A percentile compares a stretch with the other conserved stretches of the same genome.
These are phyloP conservation scores for Ophiocordyceps unilateralis DNA, from an alignment of 2,329 filamentous ascomycete genomes.

Conservation along the genomic window DNA sequence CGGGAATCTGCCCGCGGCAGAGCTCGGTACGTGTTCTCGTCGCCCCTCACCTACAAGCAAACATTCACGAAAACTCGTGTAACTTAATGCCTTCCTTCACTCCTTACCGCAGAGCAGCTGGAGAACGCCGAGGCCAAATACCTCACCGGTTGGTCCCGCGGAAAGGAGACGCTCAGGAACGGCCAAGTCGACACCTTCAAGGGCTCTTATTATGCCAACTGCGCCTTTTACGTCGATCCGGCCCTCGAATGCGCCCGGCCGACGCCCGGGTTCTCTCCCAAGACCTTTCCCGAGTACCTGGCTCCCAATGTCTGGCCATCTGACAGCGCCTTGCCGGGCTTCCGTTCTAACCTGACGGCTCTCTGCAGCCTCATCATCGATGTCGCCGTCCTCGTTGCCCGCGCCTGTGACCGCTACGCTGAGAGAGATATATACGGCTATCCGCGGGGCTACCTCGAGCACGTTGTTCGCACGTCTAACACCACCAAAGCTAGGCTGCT, in stretches of 20 bases:
- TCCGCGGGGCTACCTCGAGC: constrained; percentile 62
- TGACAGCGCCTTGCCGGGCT: constrained; percentile 52
- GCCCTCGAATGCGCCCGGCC: constrained; percentile 44
- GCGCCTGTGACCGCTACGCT: constrained; percentile 80
- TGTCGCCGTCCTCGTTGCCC: constrained; percentile 70
- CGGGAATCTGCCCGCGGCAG: constrained; percentile 54
- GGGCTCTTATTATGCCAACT: constrained; percentile 73
- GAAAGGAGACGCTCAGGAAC: constrained; percentile 65
- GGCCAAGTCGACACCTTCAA: constrained; percentile 66
- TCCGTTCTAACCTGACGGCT: constrained; percentile 52
- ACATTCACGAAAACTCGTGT: not conserved
- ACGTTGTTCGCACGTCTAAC: constrained; percentile 67
- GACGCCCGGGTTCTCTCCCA: constrained; percentile 35
- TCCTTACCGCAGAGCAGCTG: constrained; percentile 26
- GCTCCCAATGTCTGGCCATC: constrained; percentile 79
- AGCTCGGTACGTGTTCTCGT: constrained; percentile 47
- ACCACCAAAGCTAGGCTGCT: constrained; percentile 83
- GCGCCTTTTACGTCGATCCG: constrained; percentile 56
- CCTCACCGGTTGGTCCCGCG: constrained; percentile 60
- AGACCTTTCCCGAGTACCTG: constrained; percentile 72
- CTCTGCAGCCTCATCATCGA: constrained; percentile 80
- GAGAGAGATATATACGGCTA: constrained; percentile 63
- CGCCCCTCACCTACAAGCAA: not conserved
- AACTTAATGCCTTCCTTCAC: not conserved
- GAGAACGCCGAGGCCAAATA: constrained; percentile 46